Evolutionary conservation across 140 eudicot genomes (phyloP).

Genomic region (Stevia rebaudiana): DNA sequence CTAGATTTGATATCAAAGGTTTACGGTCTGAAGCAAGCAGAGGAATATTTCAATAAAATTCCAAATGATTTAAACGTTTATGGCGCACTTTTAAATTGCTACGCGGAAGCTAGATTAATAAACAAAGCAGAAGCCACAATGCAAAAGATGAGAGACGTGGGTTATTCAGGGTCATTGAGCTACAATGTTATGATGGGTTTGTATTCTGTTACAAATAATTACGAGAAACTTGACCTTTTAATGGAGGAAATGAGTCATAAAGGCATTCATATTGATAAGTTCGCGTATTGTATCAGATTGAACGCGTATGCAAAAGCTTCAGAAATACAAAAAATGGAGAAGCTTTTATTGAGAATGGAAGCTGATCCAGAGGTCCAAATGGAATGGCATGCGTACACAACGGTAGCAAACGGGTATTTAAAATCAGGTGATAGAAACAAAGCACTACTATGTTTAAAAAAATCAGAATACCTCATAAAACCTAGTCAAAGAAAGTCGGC

Average conservation of each 20-base stretch:
- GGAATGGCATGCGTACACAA: conserved; percentile 37
- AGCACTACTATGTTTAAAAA: conserved; percentile 34
- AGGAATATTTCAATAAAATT: conserved; percentile 44
- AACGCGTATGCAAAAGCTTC: conserved; percentile 37
- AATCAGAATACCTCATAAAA: conserved; percentile 38
- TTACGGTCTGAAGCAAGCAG: conserved; percentile 48
- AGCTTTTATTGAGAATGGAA: conserved; percentile 49
- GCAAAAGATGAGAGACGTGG: conserved; percentile 41
- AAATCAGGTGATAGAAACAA: conserved; percentile 33
- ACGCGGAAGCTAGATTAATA: conserved; percentile 34
- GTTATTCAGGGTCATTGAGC: conserved; percentile 24
- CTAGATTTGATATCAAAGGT: conserved; percentile 54
- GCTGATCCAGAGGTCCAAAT: conserved; percentile 37
- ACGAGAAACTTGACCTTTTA: conserved; percentile 35
- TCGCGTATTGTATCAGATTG: conserved; percentile 35
- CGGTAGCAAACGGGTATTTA: conserved; percentile 55
- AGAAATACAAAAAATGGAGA: conserved; percentile 53
- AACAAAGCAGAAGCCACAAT: conserved; percentile 58
- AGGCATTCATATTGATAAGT: conserved; percentile 33
- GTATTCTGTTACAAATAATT: conserved; percentile 30
- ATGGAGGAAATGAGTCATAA: conserved; percentile 52
- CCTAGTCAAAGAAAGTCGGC: conserved; percentile 25
- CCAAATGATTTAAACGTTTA: conserved; percentile 36
- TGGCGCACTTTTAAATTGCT: conserved; percentile 56
- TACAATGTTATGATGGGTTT: conserved; percentile 59